Evolutionary conservation across 2,329 filamentous ascomycete species (phyloP).

Genomic region (Chaetomium globosum): DNA sequence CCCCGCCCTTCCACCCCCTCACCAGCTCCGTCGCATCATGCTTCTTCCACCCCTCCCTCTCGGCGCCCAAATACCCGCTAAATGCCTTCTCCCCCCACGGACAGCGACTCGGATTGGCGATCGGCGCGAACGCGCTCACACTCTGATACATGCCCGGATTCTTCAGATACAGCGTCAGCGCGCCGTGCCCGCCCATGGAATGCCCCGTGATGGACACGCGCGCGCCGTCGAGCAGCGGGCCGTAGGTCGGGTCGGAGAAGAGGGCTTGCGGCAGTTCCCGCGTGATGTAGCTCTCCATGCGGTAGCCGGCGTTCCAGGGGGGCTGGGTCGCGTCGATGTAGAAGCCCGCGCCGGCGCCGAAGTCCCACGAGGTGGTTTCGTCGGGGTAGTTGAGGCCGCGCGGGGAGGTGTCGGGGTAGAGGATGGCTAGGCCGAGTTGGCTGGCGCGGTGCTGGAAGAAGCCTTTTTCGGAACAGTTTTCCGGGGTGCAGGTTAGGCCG

Average conservation of each 20-base stretch:
- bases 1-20: constrained; percentile 64
- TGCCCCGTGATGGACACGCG: constrained; percentile 88
- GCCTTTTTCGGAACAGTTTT: constrained; percentile 79
- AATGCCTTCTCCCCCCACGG: constrained; percentile 98
- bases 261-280: constrained; percentile 79
- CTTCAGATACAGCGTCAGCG: constrained; percentile 87
- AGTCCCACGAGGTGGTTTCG: constrained; percentile 88
- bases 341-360: constrained; percentile 89
- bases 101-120: constrained; percentile 80
- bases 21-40: constrained; percentile 93
- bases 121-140: constrained; percentile 88
- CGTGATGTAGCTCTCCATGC: constrained; percentile 94
- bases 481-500: constrained; percentile 90
- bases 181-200: constrained; percentile 96
- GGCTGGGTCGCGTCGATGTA: constrained; percentile 82
- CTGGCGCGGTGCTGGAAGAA: constrained; percentile 88
- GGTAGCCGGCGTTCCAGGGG: constrained; percentile 78
- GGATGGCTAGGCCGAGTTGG: constrained; percentile 80
- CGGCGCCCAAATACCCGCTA: constrained; percentile 80
- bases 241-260: constrained; percentile 67
- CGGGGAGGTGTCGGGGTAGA: constrained; percentile 94
- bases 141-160: constrained; percentile 88
- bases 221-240: constrained; percentile 65
- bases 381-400: constrained; percentile 78
- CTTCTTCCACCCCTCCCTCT: constrained; percentile 76